Percentiles rank a stretch among this genome's conserved stretches.
Evolutionary conservation across 1,139 yeast species (phyloP).

Genomic region (Ashbya aceris): DNA sequence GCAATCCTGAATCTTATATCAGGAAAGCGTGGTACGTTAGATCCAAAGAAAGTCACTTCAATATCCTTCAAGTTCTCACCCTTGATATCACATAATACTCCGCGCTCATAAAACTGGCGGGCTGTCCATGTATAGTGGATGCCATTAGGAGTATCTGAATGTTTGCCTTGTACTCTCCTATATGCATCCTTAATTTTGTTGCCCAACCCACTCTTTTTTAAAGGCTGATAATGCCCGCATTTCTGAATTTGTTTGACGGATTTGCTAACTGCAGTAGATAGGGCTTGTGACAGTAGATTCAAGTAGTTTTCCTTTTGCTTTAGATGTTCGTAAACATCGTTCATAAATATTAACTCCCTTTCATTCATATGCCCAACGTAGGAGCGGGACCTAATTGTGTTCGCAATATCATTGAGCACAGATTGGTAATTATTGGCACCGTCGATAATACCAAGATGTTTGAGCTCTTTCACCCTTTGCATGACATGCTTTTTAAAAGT

Average conservation of each 20-base stretch:
- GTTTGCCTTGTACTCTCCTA: constrained; percentile 23
- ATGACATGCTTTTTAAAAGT: constrained; percentile 71
- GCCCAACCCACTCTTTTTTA: constrained; percentile 22
- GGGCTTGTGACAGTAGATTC: constrained; percentile 1
- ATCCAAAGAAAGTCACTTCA: constrained; percentile 34
- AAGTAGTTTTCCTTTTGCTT: constrained; percentile 44
- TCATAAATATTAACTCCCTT: constrained; percentile 54
- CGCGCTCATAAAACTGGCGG: constrained; percentile 65
- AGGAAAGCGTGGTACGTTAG: constrained; percentile 47
- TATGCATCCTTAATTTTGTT: constrained; percentile 53
- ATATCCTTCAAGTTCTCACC: constrained; percentile 38
- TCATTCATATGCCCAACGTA: constrained; percentile 44
- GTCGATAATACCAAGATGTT: constrained; percentile 54
- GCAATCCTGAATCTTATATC: constrained; percentile 67
- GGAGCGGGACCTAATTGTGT: constrained; percentile 73
- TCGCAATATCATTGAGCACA: constrained; percentile 71
- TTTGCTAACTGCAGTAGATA: constrained; percentile 14
- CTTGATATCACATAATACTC: constrained; percentile 51
- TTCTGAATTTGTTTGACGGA: constrained; percentile 16
- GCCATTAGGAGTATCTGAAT: constrained; percentile 14
- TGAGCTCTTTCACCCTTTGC: constrained; percentile 69
- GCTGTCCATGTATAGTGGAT: constrained; percentile 51
- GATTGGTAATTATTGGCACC: constrained; percentile 70
- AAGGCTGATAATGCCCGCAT: constrained; percentile 16
- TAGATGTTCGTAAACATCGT: constrained; percentile 69